Percentiles rank a stretch among this genome's conserved stretches.
phyloP scores from a whole-genome alignment of 345 rosid species.

The Eucalyptus caleyi region DNA sequence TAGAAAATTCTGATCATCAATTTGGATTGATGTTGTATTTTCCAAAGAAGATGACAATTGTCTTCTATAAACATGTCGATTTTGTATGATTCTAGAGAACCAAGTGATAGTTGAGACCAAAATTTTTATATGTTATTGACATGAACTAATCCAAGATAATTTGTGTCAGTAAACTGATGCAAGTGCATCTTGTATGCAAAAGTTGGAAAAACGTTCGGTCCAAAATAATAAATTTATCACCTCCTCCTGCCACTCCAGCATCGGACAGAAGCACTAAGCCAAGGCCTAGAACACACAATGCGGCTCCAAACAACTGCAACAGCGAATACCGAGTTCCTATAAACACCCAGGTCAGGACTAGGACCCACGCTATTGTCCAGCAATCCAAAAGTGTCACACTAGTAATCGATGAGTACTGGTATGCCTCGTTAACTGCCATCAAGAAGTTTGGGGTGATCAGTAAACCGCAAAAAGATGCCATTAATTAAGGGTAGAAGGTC shows the following conservation, averaged over 20 bases:
- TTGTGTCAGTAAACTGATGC: neutral
- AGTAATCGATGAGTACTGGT: constrained; percentile 52
- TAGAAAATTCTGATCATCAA: neutral
- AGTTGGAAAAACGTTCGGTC: neutral
- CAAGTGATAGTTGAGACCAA: neutral
- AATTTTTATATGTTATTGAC: neutral
- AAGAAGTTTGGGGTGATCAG: neutral
- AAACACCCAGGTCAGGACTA: constrained; percentile 39
- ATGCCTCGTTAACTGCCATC: constrained; percentile 44
- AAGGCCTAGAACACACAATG: constrained; percentile 41
- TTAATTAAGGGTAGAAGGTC: neutral
- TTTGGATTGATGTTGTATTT: neutral
- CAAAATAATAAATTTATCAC: constrained; percentile 3
- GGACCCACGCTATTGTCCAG: constrained; percentile 44
- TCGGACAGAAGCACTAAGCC: constrained; percentile 52
- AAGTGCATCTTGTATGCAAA: neutral
- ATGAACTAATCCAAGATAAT: neutral
- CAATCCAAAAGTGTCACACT: constrained; percentile 60
- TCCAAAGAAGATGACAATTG: neutral
- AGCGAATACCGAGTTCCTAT: constrained; percentile 39
- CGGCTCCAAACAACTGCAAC: constrained; percentile 50
- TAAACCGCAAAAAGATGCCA: neutral
- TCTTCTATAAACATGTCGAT: neutral
- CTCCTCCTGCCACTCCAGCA: constrained; percentile 47
- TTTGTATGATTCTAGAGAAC: neutral